Conservation (phyloP, 192 early-diverging fungal species). For the Rhizoclosmatium globosum region DNA sequence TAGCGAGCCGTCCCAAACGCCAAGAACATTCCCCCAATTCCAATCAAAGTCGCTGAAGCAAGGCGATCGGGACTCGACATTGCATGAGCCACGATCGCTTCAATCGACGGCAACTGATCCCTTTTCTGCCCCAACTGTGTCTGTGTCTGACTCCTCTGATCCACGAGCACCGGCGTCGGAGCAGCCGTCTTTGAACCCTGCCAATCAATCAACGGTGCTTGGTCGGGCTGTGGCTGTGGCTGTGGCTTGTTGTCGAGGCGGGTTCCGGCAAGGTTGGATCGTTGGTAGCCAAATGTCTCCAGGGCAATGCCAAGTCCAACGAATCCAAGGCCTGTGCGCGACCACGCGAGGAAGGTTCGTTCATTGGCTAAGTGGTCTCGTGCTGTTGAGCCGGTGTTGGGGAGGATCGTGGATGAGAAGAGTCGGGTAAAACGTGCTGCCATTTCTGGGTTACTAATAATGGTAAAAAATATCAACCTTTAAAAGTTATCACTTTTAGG, state of each 20-base stretch:
- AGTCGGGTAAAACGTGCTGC: no score
- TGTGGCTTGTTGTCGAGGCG: background rate
- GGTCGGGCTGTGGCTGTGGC: background rate
- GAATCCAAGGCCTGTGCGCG: constrained; percentile 8
- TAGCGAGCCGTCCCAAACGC: constrained; percentile 8
- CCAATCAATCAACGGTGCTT: background rate
- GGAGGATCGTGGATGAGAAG: background rate
- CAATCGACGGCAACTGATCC: background rate
- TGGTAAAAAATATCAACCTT: no score
- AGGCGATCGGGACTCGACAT: background rate
- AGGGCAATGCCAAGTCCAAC: constrained; percentile 15
- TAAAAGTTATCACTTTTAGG: no score
- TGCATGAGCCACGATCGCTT: background rate
- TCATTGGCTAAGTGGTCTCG: constrained; percentile 10
- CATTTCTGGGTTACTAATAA: no score
- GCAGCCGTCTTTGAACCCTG: background rate
- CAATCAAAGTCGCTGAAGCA: constrained; percentile 6
- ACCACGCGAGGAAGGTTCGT: constrained; percentile 20
- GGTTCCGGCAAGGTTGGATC: background rate
- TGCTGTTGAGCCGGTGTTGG: constrained; percentile 6
- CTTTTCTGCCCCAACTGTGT: no score
- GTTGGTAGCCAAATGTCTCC: constrained; percentile 5
- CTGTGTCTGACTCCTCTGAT: background rate
- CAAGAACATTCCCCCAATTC: constrained; percentile 3
- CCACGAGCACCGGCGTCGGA: background rate